phyloP scores from a whole-genome alignment of 805 yeast species.

The Pichia heedii region DNA sequence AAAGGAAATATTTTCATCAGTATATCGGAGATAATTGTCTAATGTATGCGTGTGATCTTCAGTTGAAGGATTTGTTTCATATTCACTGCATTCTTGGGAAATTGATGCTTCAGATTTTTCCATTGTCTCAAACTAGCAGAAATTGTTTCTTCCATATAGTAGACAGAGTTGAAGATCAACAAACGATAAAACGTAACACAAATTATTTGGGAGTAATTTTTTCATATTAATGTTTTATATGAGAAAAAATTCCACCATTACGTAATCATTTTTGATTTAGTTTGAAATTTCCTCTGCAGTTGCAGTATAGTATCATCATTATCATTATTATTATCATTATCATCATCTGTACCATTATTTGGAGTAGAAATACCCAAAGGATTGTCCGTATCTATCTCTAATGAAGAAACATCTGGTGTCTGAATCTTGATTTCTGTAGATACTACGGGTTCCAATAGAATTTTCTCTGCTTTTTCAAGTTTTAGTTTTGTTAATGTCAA shows the following conservation, averaged over 20 bases:
- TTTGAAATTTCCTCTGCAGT: constrained; percentile 5
- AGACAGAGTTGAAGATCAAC: no score
- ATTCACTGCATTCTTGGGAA: neutral
- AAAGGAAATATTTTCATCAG: constrained; percentile 14
- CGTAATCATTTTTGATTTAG: neutral
- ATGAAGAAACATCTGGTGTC: neutral
- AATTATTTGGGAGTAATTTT: no score
- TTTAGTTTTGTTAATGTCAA: constrained; percentile 5
- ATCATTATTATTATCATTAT: neutral
- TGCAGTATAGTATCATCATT: constrained; percentile 8
- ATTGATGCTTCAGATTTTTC: no score
- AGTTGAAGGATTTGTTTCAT: neutral
- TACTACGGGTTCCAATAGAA: neutral
- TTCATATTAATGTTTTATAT: no score
- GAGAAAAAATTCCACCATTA: no score
- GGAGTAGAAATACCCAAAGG: neutral
- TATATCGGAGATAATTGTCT: neutral
- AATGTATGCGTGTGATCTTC: neutral
- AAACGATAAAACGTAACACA: no score
- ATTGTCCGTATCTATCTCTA: neutral
- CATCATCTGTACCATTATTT: constrained; percentile 1
- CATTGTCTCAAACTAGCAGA: no score
- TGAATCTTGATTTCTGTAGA: neutral
- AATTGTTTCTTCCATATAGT: no score
- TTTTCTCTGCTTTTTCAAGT: constrained; percentile 5